phyloP scores from a whole-genome alignment of 192 early-diverging fungal species.

The Linnemannia zychae region DNA sequence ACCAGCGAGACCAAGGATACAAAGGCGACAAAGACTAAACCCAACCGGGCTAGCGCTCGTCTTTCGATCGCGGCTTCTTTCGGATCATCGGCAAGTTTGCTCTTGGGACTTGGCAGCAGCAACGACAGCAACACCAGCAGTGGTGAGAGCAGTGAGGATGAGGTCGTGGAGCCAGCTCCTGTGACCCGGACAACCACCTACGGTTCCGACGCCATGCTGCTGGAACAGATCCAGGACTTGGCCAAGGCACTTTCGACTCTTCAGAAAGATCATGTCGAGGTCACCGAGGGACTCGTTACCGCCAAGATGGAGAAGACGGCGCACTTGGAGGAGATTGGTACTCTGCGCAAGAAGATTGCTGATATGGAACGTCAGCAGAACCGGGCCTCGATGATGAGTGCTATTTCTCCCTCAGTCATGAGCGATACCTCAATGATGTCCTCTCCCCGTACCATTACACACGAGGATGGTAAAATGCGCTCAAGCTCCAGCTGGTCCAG shows the following conservation, averaged over 20 bases:
- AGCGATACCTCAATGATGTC: constrained; percentile 41
- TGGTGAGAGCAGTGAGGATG: constrained; percentile 5
- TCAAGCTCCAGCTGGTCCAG: constrained; percentile 39
- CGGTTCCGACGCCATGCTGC: constrained; percentile 65
- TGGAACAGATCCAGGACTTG: constrained; percentile 71
- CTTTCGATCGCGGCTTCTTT: constrained; percentile 52
- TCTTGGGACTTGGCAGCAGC: constrained; percentile 13
- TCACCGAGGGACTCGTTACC: constrained; percentile 73
- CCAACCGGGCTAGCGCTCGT: constrained; percentile 28
- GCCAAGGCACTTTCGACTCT: constrained; percentile 73
- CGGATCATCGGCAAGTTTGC: constrained; percentile 32
- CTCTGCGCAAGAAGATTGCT: constrained; percentile 62
- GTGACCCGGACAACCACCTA: constrained; percentile 35
- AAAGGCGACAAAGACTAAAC: constrained; percentile 21
- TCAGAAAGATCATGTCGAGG: constrained; percentile 76
- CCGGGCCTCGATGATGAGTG: constrained; percentile 57
- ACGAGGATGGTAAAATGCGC: constrained; percentile 47
- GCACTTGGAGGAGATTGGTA: constrained; percentile 63
- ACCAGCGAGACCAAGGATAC: neutral
- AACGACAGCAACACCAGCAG: constrained; percentile 5
- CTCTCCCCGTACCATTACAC: constrained; percentile 37
- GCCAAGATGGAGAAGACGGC: constrained; percentile 67
- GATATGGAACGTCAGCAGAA: constrained; percentile 66
- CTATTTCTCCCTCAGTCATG: constrained; percentile 42
- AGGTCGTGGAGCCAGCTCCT: constrained; percentile 19